Evolutionary conservation across 805 yeast genomes (phyloP).

Genomic region (Yarrowia sp.): DNA sequence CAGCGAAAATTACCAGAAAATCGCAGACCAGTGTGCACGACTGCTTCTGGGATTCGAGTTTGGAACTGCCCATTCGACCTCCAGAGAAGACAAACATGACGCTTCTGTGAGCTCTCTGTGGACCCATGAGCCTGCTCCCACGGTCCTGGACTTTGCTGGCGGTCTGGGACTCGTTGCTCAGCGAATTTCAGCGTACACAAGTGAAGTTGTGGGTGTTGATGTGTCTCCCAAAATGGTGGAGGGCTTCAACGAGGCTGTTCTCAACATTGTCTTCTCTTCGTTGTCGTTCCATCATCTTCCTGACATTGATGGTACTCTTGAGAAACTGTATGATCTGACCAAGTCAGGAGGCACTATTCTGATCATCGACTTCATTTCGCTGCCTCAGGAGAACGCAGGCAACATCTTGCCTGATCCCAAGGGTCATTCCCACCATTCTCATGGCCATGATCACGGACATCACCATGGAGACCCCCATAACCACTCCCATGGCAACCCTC

Average conservation of each 20-base stretch:
- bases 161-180: slow-evolving; percentile 45
- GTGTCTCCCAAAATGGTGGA: slow-evolving; percentile 44
- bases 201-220: slow-evolving; percentile 45
- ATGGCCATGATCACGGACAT: slow-evolving; percentile 8
- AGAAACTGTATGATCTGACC: slow-evolving; percentile 40
- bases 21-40: slow-evolving; percentile 38
- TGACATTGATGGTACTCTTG: slow-evolving; percentile 40
- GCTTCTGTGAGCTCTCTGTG: slow-evolving; percentile 4
- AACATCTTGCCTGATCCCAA: background rate
- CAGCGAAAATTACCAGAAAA: slow-evolving; percentile 33
- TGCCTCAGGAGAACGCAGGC: background rate
- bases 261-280: slow-evolving; percentile 43
- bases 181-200: slow-evolving; percentile 42
- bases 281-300: slow-evolving; percentile 45
- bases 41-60: slow-evolving; percentile 27
- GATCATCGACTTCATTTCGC: slow-evolving; percentile 26
- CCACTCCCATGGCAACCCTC: slow-evolving; percentile 16
- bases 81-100: background rate
- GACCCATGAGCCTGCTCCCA: slow-evolving; percentile 31
- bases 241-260: slow-evolving; percentile 42
- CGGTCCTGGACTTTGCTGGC: slow-evolving; percentile 46
- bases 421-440: slow-evolving; percentile 11
- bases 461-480: slow-evolving; percentile 1
- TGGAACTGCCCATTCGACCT: slow-evolving; percentile 3
- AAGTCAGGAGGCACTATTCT: slow-evolving; percentile 41